Evolutionary conservation across 345 rosid species (phyloP).

Genomic region (Salix brachista): DNA sequence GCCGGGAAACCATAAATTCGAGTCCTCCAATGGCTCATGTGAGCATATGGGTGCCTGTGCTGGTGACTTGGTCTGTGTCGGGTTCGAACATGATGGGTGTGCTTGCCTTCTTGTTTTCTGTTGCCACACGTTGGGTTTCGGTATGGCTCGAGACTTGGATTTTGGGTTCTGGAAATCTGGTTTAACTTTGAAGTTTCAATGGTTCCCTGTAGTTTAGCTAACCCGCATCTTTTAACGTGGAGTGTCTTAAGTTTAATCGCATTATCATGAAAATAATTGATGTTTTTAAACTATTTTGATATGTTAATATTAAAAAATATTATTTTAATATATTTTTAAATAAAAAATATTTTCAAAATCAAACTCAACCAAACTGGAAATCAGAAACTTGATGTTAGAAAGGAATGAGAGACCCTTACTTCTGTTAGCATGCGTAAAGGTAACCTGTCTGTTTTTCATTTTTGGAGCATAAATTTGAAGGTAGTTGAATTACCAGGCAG

Average conservation of each 20-base stretch:
- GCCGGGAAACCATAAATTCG: background rate
- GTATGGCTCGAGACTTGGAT: background rate
- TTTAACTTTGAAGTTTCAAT: background rate
- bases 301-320: too few relatives aligned
- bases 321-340: too few relatives aligned
- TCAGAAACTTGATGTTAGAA: too few relatives aligned
- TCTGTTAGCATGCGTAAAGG: too few relatives aligned
- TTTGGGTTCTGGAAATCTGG: background rate
- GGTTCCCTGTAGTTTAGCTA: background rate
- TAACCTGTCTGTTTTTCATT: too few relatives aligned
- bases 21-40: background rate
- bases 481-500: background rate
- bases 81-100: conserved; percentile 4
- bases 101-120: conserved; percentile 6
- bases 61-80: background rate
- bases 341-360: too few relatives aligned
- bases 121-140: background rate
- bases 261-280: background rate
- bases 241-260: background rate
- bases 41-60: background rate
- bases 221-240: too few relatives aligned
- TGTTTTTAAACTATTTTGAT: too few relatives aligned
- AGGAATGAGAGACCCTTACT: too few relatives aligned
- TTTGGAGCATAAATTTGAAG: background rate
- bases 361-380: too few relatives aligned